phyloP scores from a whole-genome alignment of 805 yeast species.

The Helenozyma baotianmanensis region DNA sequence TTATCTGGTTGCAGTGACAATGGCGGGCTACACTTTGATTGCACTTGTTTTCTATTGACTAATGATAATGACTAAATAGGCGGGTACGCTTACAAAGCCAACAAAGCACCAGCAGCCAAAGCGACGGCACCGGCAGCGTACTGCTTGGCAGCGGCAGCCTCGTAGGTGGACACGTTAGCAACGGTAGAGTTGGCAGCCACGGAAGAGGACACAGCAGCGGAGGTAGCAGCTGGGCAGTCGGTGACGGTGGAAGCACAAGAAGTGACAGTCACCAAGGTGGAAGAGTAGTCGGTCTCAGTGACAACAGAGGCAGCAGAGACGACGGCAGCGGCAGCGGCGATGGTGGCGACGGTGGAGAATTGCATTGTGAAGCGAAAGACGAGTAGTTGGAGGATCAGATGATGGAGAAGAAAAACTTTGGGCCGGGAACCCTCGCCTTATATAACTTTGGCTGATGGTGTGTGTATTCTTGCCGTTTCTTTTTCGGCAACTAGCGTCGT shows the following conservation, averaged over 20 bases:
- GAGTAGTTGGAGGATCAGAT: conserved; percentile 24
- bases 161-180: conserved; percentile 29
- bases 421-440: conserved; percentile 3
- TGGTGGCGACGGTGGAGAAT: conserved; percentile 39
- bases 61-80: too few species aligned
- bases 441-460: conserved; percentile 2
- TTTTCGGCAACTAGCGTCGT: too few species aligned
- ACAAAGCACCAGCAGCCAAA: conserved; percentile 46
- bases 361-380: conserved; percentile 36
- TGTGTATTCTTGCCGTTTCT: not conserved
- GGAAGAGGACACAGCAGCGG: conserved; percentile 9
- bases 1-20: too few species aligned
- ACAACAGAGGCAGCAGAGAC: conserved; percentile 33
- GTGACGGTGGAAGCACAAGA: conserved; percentile 43
- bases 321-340: conserved; percentile 37
- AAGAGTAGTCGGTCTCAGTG: conserved; percentile 15
- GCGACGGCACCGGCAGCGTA: conserved; percentile 45
- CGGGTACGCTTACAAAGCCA: conserved; percentile 26
- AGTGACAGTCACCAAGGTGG: conserved; percentile 45
- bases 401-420: conserved; percentile 16
- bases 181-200: conserved; percentile 20
- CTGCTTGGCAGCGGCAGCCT: conserved; percentile 31
- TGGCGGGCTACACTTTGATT: too few species aligned
- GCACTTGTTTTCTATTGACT: too few species aligned
- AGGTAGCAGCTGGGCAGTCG: conserved; percentile 40